Evolutionary conservation across 2,329 filamentous ascomycete genomes (phyloP).

Genomic region (Cytospora piceae): DNA sequence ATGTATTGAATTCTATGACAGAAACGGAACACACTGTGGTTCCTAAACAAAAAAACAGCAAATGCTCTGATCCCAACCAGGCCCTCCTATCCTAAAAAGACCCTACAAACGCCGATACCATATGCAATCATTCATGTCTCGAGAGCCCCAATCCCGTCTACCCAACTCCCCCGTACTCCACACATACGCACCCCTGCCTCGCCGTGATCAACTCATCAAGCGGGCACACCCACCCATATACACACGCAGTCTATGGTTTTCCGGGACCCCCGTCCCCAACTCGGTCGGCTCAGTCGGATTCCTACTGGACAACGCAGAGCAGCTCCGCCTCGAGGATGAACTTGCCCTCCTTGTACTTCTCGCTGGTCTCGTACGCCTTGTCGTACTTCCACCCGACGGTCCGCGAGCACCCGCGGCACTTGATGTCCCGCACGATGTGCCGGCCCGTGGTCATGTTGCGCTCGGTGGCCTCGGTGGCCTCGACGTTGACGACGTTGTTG

Average conservation of each 20-base stretch:
- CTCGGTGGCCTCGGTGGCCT: conserved; percentile 81
- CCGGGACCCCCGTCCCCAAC: too few relatives aligned
- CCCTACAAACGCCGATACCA: conserved; percentile 13
- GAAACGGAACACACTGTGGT: neutral
- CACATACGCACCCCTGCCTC: neutral
- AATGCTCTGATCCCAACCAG: conserved; percentile 13
- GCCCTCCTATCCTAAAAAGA: conserved; percentile 22
- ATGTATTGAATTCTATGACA: neutral
- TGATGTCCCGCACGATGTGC: conserved; percentile 92
- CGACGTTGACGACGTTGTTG: conserved; percentile 90
- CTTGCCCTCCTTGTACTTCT: conserved; percentile 99
- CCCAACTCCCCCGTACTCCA: conserved; percentile 7
- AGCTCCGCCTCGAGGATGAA: conserved; percentile 94
- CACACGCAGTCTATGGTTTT: neutral
- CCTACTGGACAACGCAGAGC: conserved; percentile 73
- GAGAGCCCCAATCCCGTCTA: neutral
- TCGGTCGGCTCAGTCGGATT: conserved; percentile 9
- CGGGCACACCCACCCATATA: neutral
- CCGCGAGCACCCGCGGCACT: conserved; percentile 87
- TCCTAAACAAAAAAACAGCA: neutral
- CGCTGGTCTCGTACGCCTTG: conserved; percentile 86
- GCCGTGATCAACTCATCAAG: neutral
- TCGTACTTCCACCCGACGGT: conserved; percentile 99
- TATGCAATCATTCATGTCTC: conserved; percentile 12
- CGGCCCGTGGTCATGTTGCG: conserved; percentile 97